Conservation (phyloP, 208 protist genomes). For the Leishmania aethiopica region DNA sequence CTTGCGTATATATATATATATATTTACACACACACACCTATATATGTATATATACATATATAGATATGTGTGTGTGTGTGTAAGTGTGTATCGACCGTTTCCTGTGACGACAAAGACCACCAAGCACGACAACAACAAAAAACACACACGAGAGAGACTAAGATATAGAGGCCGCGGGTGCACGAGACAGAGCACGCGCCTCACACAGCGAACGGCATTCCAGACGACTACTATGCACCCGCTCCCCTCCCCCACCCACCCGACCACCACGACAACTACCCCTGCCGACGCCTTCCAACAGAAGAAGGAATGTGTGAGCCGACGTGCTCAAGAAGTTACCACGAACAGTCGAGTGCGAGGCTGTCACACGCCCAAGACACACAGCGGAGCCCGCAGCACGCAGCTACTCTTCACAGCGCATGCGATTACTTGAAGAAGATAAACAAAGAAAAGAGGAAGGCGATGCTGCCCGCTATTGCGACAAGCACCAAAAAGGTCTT, state of each 20-base stretch:
- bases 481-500: constrained; percentile 54
- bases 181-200: background rate
- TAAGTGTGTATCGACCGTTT: too few relatives aligned
- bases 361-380: background rate
- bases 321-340: background rate
- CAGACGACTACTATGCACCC: background rate
- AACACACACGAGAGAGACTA: background rate
- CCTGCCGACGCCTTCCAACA: background rate
- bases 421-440: constrained; percentile 59
- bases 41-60: too few relatives aligned
- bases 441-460: constrained; percentile 67
- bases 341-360: background rate
- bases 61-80: too few relatives aligned
- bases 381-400: background rate
- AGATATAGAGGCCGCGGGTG: background rate
- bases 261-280: background rate
- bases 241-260: background rate
- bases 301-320: background rate
- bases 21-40: background rate
- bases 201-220: background rate
- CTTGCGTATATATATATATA: background rate
- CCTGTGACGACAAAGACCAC: background rate
- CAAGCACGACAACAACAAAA: background rate
- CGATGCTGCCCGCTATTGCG: constrained; percentile 48
- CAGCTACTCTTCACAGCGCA: background rate